Evolutionary conservation across 495 filamentous ascomycete species (phyloP).

Genomic region (Annulohypoxylon moriforme): DNA sequence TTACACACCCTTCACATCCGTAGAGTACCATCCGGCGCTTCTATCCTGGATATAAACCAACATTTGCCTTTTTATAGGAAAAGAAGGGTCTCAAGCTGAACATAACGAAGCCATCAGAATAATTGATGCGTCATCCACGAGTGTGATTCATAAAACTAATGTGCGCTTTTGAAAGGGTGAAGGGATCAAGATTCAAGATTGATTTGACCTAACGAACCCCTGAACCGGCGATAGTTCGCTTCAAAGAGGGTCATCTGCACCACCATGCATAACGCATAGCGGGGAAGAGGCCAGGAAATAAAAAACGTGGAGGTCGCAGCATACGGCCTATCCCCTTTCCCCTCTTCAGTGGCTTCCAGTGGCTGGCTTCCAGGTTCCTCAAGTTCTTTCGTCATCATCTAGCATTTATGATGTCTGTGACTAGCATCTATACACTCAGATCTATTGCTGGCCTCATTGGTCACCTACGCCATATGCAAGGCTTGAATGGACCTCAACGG

Average conservation of each 20-base stretch:
- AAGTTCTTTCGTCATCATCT: conserved; percentile 14
- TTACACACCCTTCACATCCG: conserved; percentile 36
- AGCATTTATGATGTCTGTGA: conserved; percentile 38
- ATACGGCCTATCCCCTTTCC: conserved; percentile 21
- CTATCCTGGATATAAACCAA: conserved; percentile 36
- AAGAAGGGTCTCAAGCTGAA: conserved; percentile 9
- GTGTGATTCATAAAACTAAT: conserved; percentile 13
- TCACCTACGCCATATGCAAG: conserved; percentile 10
- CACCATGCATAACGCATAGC: conserved; percentile 46
- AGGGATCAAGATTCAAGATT: conserved; percentile 23
- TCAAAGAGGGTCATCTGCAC: conserved; percentile 49
- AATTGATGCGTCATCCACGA: conserved; percentile 31
- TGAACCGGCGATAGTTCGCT: conserved; percentile 43
- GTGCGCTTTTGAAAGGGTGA: too few relatives aligned
- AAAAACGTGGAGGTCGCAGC: conserved; percentile 52
- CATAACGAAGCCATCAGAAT: conserved; percentile 7
- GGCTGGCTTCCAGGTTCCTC: conserved; percentile 13
- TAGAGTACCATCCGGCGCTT: conserved; percentile 45
- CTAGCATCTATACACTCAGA: conserved; percentile 15
- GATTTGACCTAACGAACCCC: conserved; percentile 33
- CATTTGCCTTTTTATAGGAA: conserved; percentile 16
- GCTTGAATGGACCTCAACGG: too few relatives aligned
- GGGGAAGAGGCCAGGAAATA: conserved; percentile 47
- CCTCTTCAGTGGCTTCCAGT: conserved; percentile 41
- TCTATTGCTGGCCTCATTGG: conserved; percentile 2